A percentile compares a stretch with the other conserved stretches of the same genome.
Conservation (phyloP, 2,329 filamentous ascomycete species). For the Ramularia collo-cygni region DNA sequence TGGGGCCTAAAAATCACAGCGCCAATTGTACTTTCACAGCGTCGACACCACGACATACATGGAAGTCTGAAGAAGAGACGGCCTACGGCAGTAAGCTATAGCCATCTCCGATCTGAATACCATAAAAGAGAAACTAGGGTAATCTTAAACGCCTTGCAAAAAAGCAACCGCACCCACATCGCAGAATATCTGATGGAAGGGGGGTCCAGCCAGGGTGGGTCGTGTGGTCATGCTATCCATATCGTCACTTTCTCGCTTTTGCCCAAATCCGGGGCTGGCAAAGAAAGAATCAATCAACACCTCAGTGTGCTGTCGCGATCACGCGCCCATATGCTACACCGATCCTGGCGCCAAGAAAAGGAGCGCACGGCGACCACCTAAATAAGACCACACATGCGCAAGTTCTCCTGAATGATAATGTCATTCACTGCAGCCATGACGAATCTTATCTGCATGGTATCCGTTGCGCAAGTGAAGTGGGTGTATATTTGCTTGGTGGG, state of each 20-base stretch:
- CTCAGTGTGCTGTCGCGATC: conserved; percentile 7
- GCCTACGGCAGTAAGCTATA: conserved; percentile 1
- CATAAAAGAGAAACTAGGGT: conserved; percentile 5
- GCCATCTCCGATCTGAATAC: conserved; percentile 5
- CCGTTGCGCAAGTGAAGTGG: conserved; percentile 97
- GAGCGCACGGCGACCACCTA: conserved; percentile 39
- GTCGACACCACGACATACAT: too few species aligned
- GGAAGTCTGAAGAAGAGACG: not conserved
- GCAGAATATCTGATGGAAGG: conserved; percentile 2
- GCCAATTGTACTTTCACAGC: too few species aligned
- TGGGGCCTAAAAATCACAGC: too few species aligned
- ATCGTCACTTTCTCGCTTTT: conserved; percentile 4
- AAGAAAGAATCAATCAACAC: too few species aligned
- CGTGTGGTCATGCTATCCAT: conserved; percentile 4
- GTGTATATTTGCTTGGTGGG: conserved; percentile 99
- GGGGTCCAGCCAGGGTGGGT: conserved; percentile 3
- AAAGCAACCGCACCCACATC: conserved; percentile 3
- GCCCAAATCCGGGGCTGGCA: not conserved
- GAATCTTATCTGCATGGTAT: conserved; percentile 98
- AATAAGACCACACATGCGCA: conserved; percentile 93
- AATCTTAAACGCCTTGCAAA: not conserved
- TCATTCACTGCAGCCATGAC: conserved; percentile 99
- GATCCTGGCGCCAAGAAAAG: conserved; percentile 1
- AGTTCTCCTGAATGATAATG: conserved; percentile 99
- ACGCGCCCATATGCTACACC: conserved; percentile 7